Conservation (phyloP, 2,329 filamentous ascomycete species). For the Ophiostoma perfectum region DNA sequence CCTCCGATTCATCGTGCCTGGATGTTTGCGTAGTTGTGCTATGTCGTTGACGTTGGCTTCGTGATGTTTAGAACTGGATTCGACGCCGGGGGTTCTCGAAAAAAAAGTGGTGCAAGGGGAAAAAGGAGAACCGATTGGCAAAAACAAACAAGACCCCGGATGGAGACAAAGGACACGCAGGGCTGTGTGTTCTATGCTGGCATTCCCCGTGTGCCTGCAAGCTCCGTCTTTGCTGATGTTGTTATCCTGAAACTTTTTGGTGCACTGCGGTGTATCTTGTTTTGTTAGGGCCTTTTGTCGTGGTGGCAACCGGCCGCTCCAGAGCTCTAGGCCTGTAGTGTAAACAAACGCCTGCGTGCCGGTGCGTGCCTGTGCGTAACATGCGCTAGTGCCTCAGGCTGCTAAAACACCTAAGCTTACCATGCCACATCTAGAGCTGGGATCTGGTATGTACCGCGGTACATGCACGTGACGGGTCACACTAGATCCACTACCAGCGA, state of each 20-base stretch:
- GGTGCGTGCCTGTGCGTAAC: background rate
- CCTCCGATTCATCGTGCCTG: slow-evolving; percentile 39
- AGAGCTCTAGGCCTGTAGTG: slow-evolving; percentile 22
- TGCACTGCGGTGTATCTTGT: background rate
- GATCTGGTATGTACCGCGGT: background rate
- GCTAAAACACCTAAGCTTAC: background rate
- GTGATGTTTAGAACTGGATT: background rate
- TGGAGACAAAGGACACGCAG: background rate
- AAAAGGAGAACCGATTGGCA: background rate
- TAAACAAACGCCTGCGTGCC: slow-evolving; percentile 27
- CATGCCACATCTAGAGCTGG: background rate
- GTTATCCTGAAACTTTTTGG: background rate
- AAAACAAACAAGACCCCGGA: background rate
- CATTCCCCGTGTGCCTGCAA: background rate
- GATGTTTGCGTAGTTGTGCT: background rate
- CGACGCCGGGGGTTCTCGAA: background rate
- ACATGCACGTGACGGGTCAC: background rate
- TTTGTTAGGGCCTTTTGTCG: slow-evolving; percentile 27
- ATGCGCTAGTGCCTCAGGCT: slow-evolving; percentile 20
- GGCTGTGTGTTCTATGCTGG: background rate
- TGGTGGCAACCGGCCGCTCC: slow-evolving; percentile 29
- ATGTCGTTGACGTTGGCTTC: background rate
- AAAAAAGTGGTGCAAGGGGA: background rate
- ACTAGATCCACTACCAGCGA: background rate
- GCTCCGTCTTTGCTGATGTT: background rate